phyloP scores from a whole-genome alignment of 768 basidiomycete species.

The Lentinula boryana region DNA sequence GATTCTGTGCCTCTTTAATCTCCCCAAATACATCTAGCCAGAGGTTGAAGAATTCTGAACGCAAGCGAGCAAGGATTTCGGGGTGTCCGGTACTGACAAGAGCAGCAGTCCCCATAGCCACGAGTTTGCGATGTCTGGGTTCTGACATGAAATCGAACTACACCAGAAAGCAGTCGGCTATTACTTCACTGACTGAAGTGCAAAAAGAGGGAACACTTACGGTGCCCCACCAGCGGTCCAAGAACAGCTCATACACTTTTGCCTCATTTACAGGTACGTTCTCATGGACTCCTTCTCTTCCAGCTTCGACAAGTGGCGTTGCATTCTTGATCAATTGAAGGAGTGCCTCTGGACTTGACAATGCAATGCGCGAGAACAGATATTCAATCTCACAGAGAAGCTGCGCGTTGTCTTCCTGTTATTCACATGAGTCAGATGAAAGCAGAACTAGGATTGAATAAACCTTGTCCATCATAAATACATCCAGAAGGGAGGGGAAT shows the following conservation, averaged over 20 bases:
- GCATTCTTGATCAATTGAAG: constrained; percentile 63
- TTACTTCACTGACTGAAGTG: not conserved
- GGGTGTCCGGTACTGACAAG: constrained; percentile 70
- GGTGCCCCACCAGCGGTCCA: constrained; percentile 82
- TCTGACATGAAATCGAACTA: constrained; percentile 93
- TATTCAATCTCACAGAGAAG: constrained; percentile 53
- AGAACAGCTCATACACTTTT: constrained; percentile 54
- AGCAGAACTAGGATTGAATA: not conserved
- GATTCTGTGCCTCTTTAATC: constrained; percentile 61
- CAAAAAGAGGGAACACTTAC: constrained; percentile 29
- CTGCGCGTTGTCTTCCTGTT: constrained; percentile 25
- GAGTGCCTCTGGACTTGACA: constrained; percentile 65
- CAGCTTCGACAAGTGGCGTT: constrained; percentile 27
- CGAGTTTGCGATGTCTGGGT: constrained; percentile 75
- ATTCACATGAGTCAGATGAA: constrained; percentile 25
- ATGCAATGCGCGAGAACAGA: constrained; percentile 66
- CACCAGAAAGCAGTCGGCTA: not conserved
- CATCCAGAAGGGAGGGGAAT: constrained; percentile 56
- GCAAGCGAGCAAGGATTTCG: constrained; percentile 67
- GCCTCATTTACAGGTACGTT: constrained; percentile 31
- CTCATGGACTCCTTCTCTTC: not conserved
- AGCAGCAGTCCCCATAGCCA: constrained; percentile 75
- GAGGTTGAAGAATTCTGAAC: constrained; percentile 74
- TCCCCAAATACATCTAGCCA: constrained; percentile 90
- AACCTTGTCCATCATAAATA: constrained; percentile 65